A percentile compares a stretch with the other conserved stretches of the same genome.
Conservation (phyloP, 345 rosid genomes). For the Punica granatum region DNA sequence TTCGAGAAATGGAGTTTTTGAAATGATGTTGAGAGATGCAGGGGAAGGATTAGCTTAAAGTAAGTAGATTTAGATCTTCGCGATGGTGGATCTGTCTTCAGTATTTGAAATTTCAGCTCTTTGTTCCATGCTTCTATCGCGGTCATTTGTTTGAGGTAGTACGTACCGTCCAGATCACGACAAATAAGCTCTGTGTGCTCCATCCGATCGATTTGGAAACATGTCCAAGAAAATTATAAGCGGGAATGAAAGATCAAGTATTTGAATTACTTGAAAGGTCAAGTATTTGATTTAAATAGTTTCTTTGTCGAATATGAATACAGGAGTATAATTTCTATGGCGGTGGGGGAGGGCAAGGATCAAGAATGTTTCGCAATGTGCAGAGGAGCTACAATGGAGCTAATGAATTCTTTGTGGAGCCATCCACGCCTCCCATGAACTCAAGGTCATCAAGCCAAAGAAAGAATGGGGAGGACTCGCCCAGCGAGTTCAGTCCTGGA, state of each 20-base stretch:
- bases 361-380: conserved; percentile 47
- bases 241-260: neutral
- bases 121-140: neutral
- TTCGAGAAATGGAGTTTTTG: neutral
- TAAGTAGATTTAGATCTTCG: neutral
- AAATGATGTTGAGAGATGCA: neutral
- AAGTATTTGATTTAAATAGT: neutral
- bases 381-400: conserved; percentile 66
- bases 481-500: conserved; percentile 84
- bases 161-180: neutral
- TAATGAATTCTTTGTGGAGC: conserved; percentile 61
- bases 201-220: neutral
- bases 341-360: conserved; percentile 57
- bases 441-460: conserved; percentile 49
- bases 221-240: neutral
- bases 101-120: neutral
- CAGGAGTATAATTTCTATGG: conserved; percentile 82
- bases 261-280: no score
- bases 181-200: neutral
- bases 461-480: conserved; percentile 64
- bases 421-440: conserved; percentile 67
- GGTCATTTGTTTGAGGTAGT: neutral
- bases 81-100: neutral
- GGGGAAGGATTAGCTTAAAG: neutral
- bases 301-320: neutral